phyloP scores from a whole-genome alignment of 139 green algal species.

The Tetradesmus lagerheimii region DNA sequence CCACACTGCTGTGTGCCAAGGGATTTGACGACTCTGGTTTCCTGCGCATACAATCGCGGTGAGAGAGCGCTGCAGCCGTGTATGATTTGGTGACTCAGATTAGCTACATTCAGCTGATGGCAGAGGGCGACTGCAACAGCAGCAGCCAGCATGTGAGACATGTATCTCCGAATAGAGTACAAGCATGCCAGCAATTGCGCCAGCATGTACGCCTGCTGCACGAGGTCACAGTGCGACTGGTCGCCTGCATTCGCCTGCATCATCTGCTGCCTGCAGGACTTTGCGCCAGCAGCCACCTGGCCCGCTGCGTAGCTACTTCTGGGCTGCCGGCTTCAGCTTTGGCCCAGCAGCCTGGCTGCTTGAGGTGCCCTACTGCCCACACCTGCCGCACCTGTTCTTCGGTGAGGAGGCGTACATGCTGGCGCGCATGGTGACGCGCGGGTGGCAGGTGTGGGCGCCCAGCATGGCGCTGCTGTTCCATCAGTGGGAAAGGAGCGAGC shows the following conservation, averaged over 20 bases:
- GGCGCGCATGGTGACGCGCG: constrained; percentile 70
- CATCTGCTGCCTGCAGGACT: constrained; percentile 4
- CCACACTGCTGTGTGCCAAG: constrained; percentile 70
- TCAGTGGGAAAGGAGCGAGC: constrained; percentile 65
- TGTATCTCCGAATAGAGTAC: too few species aligned
- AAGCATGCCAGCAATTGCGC: too few species aligned
- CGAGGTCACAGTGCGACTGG: too few species aligned
- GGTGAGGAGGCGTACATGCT: constrained; percentile 79
- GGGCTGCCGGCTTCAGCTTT: constrained; percentile 85
- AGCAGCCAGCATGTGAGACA: too few species aligned
- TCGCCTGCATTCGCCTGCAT: too few species aligned
- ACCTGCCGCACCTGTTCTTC: constrained; percentile 84
- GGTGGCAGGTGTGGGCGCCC: constrained; percentile 77
- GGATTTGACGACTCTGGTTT: constrained; percentile 63
- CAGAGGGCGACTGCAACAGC: not conserved
- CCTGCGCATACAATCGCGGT: constrained; percentile 46
- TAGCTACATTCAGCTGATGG: not conserved
- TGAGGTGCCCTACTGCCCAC: constrained; percentile 69
- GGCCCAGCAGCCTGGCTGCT: constrained; percentile 49
- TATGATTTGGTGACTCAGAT: too few species aligned
- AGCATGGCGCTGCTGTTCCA: constrained; percentile 66
- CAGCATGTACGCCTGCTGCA: not conserved
- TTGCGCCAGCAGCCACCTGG: not conserved
- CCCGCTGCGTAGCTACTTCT: constrained; percentile 61
- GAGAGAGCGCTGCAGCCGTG: not conserved